A percentile compares a stretch with the other conserved stretches of the same genome.
These are phyloP conservation scores for Malassezia japonica DNA, from an alignment of 1,284 basidiomycete species.

Conservation along the genomic window DNA sequence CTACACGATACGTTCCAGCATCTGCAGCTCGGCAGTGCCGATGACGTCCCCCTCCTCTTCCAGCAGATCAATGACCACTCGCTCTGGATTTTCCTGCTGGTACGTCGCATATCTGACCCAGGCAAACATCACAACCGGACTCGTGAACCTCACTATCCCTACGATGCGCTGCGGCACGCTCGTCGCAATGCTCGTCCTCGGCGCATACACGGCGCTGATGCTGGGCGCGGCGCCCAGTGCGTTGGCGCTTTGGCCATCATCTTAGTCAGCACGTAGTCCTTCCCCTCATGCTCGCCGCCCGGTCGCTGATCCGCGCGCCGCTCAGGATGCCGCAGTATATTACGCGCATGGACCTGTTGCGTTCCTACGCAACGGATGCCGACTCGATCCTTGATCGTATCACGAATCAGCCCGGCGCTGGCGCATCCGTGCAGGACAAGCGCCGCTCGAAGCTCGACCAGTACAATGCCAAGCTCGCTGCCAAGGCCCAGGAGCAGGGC, in stretches of 20 bases:
- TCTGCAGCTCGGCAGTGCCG: neutral
- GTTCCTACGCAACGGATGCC: neutral
- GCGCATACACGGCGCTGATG: conserved; percentile 53
- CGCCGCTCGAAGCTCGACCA: conserved; percentile 31
- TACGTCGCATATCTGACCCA: conserved; percentile 51
- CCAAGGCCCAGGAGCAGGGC: conserved; percentile 30
- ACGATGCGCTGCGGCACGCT: conserved; percentile 68
- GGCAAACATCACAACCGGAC: conserved; percentile 79
- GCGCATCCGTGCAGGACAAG: conserved; percentile 18
- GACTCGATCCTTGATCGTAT: conserved; percentile 3
- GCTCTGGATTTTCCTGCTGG: conserved; percentile 68
- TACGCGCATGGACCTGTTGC: neutral
- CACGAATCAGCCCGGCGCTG: neutral
- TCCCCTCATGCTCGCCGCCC: too few species aligned
- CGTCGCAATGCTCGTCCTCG: conserved; percentile 60
- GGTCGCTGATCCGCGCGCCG: neutral
- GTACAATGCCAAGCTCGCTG: conserved; percentile 34
- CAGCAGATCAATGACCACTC: conserved; percentile 74
- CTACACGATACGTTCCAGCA: conserved; percentile 53
- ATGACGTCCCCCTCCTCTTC: conserved; percentile 52
- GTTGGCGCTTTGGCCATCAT: neutral
- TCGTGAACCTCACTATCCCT: conserved; percentile 67
- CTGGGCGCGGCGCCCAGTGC: neutral
- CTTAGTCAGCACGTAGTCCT: conserved; percentile 4
- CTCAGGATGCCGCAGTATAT: neutral